Base-by-base conservation (phyloP, 805 yeast species). In the Candida gorgasii region DNA sequence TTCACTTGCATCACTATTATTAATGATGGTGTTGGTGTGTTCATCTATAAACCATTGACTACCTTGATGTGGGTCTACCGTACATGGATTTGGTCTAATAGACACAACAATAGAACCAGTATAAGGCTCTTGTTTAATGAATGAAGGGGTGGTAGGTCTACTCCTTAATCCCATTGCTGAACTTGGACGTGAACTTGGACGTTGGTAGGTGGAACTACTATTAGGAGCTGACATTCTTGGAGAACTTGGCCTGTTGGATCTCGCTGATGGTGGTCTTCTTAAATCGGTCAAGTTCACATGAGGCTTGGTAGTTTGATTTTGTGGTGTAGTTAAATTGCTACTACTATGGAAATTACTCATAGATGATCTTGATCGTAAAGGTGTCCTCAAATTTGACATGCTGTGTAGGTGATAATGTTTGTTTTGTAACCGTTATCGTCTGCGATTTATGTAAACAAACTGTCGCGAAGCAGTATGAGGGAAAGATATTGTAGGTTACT, bases 31-130 rank as follows among this genome's bases (percentile, higher is more conserved):
- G 42, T 65, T 70, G 2, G 54, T 32, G 12, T 23, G 11, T 6
- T 71, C 59, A 44, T 73, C 75, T 35, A 76, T 72, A 44, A 51
- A 61, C 83, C 78, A 85, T 46, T 56, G 66, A 15, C 64, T 35
- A 8, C 63, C 34, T 45, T 50, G 58, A 61, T 63, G 55, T 8
- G 65, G 61, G 45, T 63, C 63, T 26, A 55, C 59, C 18, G 63
- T 55, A 37, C 69, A 58, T 0, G 96, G 96, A 50, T 84, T 82
- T 13, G 90, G 89, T 47, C 97, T 69, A 9, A 89, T 76, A 0
- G 89, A 77, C 1, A 89, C 96, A 1, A 79, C 75, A 48, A 89
- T 88, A 12, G 83, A 73, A 1, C 95, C 95, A 3, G 79, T 73
- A 54, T 84, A 86, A 0, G 74, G 73, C 36, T 69, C 75, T 8